Evolutionary conservation across 2,329 filamentous ascomycete species (phyloP), one percentile per base, ranked within the genome.

Genomic region (Phaeomoniella chlamydospora): DNA sequence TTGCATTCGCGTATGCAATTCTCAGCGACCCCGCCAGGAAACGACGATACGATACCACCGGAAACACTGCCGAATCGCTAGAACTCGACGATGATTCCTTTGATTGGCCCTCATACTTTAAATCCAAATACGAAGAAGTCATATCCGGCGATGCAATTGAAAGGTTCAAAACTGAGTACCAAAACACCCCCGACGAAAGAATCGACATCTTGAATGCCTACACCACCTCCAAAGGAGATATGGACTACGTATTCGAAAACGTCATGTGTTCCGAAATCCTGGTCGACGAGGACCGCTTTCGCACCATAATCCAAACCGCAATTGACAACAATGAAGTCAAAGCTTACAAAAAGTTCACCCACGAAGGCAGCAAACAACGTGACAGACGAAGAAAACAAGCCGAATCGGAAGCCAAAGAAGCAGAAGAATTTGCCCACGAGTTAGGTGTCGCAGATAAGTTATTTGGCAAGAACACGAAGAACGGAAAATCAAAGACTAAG

Each of bases 1-100:
- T 98, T 47, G 88, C 88, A 15, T 88, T 94, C 50, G 88, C 90
- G 36, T 94, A 96, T 53, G 88, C 86, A 19, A 74, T 98, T 34
- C 80, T 98, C 22, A 94, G 84, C 18, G 84, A 94, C 47, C 68
- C 80, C 15, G 67, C 69, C 14, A 76, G 90, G 36, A 81, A 90
- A 46, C 76, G 77, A 47, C 81, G 84, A 40, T 98, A 94, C 63
- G 88, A 98, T 53, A 68, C 72, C 36, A 96, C 88, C 0, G 90
- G 90, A 37, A 90, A 80, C 38, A 96, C 87, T 0, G 75, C 82
- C 9, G 87, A 94, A 52, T 78, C 76, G 5, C 72, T 93, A 15
- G 70, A 68, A 36, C 49, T 79, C 18, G 80, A 85, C 52, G 70
- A 73, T 3, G 77, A 83, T 40, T 81, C 79, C 37, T 98, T 96